Evolutionary conservation across 495 filamentous ascomycete species (phyloP).

Genomic region (Acidiella bohemica): DNA sequence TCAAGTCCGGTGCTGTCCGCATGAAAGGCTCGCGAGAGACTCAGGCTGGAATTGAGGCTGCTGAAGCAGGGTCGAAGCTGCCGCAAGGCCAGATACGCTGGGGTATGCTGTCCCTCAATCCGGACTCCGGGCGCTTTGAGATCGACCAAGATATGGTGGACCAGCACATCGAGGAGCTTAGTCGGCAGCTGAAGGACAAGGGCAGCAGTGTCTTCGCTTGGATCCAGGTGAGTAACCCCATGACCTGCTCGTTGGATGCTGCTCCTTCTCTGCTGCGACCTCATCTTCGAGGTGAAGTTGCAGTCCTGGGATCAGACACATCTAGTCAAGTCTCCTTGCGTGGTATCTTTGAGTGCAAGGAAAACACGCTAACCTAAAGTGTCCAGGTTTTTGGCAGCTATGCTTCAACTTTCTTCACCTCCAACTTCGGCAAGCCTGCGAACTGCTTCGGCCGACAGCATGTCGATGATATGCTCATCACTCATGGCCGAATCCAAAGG

Average conservation of each 20-base stretch:
- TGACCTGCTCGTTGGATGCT: no score
- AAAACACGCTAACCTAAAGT: no score
- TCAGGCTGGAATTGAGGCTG: constrained; percentile 17
- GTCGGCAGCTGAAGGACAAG: constrained; percentile 16
- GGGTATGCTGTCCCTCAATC: constrained; percentile 23
- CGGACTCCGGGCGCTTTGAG: constrained; percentile 19
- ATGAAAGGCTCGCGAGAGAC: not conserved
- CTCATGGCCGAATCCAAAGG: constrained; percentile 20
- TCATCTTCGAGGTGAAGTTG: no score
- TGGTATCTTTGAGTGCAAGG: no score
- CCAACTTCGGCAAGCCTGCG: constrained; percentile 26
- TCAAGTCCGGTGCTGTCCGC: constrained; percentile 17
- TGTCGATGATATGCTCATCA: constrained; percentile 21
- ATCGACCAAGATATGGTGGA: constrained; percentile 23
- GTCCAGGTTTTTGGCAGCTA: constrained; percentile 28
- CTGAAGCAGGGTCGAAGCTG: constrained; percentile 13
- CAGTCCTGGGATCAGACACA: no score
- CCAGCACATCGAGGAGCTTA: constrained; percentile 22
- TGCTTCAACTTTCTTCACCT: constrained; percentile 20
- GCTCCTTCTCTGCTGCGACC: no score
- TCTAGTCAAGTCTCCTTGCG: no score
- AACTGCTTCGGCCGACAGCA: constrained; percentile 24
- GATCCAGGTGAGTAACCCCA: constrained; percentile 24
- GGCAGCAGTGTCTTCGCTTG: constrained; percentile 23
- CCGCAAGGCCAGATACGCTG: constrained; percentile 23